Base-by-base conservation (phyloP, 352 stramenopile genomes). In the Globisporangium cystogenes region DNA sequence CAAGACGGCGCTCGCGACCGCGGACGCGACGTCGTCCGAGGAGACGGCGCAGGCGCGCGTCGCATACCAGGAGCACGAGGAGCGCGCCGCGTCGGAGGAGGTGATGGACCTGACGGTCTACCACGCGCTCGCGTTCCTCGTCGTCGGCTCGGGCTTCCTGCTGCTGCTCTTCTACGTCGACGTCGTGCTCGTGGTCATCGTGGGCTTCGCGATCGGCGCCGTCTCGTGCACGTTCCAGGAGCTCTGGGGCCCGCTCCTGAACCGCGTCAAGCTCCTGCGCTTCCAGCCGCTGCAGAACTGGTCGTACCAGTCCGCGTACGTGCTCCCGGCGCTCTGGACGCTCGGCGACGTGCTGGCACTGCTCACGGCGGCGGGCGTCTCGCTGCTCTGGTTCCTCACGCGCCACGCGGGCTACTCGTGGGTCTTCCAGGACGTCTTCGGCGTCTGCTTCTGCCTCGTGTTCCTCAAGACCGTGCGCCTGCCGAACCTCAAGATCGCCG, bases 351-450 rank as follows among this genome's bases (percentile, higher is more conserved):
- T 98, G 40, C 67, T 97, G 16, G 87, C 80, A 3, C 59, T 86
- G 16, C 67, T 85, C 48, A 71, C 90, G 24, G 72, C 82, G 20
- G 44, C 86, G 4, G 60, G 53, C 4, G 57, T 74, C 16, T 64
- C 68, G 26, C 21, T 87, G 16, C 53, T 88, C 16, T 93, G 83
- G 71, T 90, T 86, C 64, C 63, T 96, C 43, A 79, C 59, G 26
- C 75, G 93, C 47, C 80, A 84, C 46, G 72, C 95, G 56, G 60
- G 80, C 11, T 90, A 88, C 63, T 79, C 75, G 36, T 98, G 93
- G 92, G 60, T 98, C 18, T 74, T 97, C 18, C 95, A 98, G 60
- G 88, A 98, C 65, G 53, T 97, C 41, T 96, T 98, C 40, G 94
- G 93, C 33, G 61, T 93, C 20, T 98, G 90, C 65, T 93, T 98